Evolutionary conservation across 1,139 yeast species (phyloP), one percentile per base, ranked within the genome.

Genomic region (Nematodospora anomalae): DNA sequence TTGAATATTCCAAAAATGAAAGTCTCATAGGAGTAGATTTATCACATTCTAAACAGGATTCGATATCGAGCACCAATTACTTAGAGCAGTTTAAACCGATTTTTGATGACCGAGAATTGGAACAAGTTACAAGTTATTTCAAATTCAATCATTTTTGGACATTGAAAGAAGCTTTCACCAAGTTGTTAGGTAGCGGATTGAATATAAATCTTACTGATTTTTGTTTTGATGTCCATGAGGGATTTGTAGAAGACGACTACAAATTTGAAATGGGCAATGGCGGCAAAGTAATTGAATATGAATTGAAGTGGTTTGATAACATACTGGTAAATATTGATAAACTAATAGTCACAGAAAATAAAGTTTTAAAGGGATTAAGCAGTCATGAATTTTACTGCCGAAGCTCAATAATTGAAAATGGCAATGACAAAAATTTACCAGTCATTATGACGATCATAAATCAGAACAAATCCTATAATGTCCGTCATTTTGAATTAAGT

Each of bases 81-180:
- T 47, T 80, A 37, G 53, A 50, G 0, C 68, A 75, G 23, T 80
- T 79, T 45, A 48, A 50, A 16, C 79, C 68, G 8, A 73, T 82
- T 2, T 80, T 83, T 44, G 62, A 71, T 22, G 44, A 43, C 0
- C 28, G 35, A 0, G 90, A 83, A 50, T 49, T 53, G 7, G 40
- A 54, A 3, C 55, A 54, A 26, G 9, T 40, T 2, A 32, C 41
- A 1, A 16, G 38, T 2, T 69, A 69, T 45, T 35, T 45, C 10
- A 30, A 51, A 3, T 79, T 73, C 52, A 76, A 80, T 22, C 78
- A 76, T 35, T 64, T 74, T 23, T 84, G 92, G 94, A 82, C 92
- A 0, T 53, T 83, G 37, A 84, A 84, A 50, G 94, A 84, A 52
- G 76, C 85, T 23, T 82, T 77, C 46, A 72, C 83, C 3, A 84